A percentile compares a stretch with the other conserved stretches of the same genome.
Conservation (phyloP, 805 yeast species). For the Hanseniaspora vineae region DNA sequence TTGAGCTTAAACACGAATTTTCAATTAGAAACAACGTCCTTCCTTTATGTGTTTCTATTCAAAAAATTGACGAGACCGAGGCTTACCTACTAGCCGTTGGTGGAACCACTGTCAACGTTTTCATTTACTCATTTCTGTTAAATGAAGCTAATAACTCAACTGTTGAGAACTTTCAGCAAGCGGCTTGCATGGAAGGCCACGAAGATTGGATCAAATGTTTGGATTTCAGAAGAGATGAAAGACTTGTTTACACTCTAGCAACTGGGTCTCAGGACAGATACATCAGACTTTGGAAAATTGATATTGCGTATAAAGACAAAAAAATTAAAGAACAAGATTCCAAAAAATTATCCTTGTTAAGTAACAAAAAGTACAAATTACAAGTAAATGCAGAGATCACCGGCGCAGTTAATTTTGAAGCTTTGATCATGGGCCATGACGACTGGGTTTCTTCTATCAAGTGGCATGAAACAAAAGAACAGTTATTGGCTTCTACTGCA, state of each 20-base stretch:
- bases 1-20: constrained; percentile 15
- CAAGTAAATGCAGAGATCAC: constrained; percentile 22
- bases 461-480: constrained; percentile 52
- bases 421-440: constrained; percentile 93
- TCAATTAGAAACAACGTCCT: constrained; percentile 14
- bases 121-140: constrained; percentile 35
- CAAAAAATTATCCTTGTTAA: constrained; percentile 37
- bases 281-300: constrained; percentile 77
- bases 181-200: constrained; percentile 67
- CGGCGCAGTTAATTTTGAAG: constrained; percentile 69
- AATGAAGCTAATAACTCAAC: constrained; percentile 3
- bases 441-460: constrained; percentile 85
- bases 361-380: constrained; percentile 64
- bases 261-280: constrained; percentile 89
- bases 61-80: constrained; percentile 9
- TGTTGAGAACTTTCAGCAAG: constrained; percentile 7
- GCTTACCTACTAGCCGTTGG: constrained; percentile 29
- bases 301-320: constrained; percentile 40
- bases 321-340: constrained; percentile 29
- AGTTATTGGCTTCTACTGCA: constrained; percentile 74
- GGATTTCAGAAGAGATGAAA: constrained; percentile 37
- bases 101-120: constrained; percentile 47
- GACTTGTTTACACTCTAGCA: constrained; percentile 55
- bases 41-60: constrained; percentile 18
- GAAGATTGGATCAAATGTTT: constrained; percentile 91